phyloP scores from a whole-genome alignment of 345 rosid genomes.

The Salix caprea region DNA sequence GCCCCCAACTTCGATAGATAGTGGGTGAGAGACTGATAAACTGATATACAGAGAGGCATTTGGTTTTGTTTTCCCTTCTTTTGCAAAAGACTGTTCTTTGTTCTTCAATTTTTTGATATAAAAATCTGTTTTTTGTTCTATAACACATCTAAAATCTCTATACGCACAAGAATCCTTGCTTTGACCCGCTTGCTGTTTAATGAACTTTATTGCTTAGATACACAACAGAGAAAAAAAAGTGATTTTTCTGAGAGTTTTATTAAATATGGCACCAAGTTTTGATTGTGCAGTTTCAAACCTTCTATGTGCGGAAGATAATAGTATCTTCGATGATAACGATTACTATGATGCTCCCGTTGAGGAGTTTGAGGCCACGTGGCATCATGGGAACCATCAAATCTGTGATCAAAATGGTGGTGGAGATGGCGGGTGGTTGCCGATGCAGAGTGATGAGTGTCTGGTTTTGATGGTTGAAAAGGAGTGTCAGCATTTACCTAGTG shows the following conservation, averaged over 20 bases:
- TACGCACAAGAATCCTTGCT: not conserved
- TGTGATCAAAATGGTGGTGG: conserved; percentile 16
- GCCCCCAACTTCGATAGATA: conserved; percentile 12
- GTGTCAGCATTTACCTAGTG: conserved; percentile 43
- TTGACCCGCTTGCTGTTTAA: conserved; percentile 7
- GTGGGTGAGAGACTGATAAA: conserved; percentile 12
- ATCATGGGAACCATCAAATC: conserved; percentile 26
- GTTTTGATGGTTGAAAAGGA: conserved; percentile 54
- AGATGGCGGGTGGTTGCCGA: conserved; percentile 22
- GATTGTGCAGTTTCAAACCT: conserved; percentile 47
- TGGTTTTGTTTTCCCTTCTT: conserved; percentile 17
- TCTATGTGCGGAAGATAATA: conserved; percentile 49
- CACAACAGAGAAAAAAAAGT: not conserved
- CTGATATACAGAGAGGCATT: not conserved
- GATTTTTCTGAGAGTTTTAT: not conserved
- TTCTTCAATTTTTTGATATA: conserved; percentile 29
- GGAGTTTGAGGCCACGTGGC: conserved; percentile 35
- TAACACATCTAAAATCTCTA: not conserved
- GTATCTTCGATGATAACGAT: conserved; percentile 44
- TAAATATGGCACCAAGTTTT: conserved; percentile 57
- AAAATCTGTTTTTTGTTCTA: conserved; percentile 1
- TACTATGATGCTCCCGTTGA: conserved; percentile 17
- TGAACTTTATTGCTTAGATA: conserved; percentile 7
- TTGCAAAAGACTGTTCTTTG: conserved; percentile 14
- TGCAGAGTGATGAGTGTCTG: conserved; percentile 56